Conservation (phyloP, 208 protist genomes). For the Trypanosoma boissoni region DNA sequence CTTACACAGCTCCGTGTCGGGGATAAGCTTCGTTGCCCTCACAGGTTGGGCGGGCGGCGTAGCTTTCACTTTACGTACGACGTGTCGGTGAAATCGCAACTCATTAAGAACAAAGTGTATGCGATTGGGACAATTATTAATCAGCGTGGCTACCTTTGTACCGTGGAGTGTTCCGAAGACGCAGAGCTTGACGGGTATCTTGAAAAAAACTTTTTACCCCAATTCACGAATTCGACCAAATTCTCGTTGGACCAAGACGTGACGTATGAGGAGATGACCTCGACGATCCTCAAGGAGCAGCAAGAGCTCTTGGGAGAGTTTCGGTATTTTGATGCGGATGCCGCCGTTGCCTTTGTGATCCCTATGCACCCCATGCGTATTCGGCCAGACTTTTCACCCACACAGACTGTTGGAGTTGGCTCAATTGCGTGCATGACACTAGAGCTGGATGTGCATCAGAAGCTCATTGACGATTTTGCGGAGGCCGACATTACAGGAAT, state of each 20-base stretch:
- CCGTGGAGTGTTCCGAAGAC: constrained; percentile 57
- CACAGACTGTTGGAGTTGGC: constrained; percentile 83
- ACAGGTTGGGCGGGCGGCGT: constrained; percentile 52
- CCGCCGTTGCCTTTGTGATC: constrained; percentile 69
- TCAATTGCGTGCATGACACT: constrained; percentile 90
- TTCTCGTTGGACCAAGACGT: constrained; percentile 75
- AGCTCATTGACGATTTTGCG: constrained; percentile 69
- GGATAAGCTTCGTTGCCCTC: constrained; percentile 55
- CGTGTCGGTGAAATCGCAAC: constrained; percentile 46
- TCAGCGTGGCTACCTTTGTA: constrained; percentile 74
- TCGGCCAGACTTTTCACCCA: constrained; percentile 80
- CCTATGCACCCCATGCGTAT: constrained; percentile 83
- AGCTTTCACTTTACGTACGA: constrained; percentile 74
- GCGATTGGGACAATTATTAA: constrained; percentile 67
- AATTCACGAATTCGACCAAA: constrained; percentile 42
- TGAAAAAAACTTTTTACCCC: constrained; percentile 55
- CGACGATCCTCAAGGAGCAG: constrained; percentile 55
- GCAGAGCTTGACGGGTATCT: constrained; percentile 82
- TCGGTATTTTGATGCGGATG: constrained; percentile 78
- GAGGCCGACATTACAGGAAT: constrained; percentile 78
- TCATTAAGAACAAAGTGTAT: constrained; percentile 61
- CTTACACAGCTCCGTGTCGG: constrained; percentile 54
- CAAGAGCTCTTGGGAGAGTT: constrained; percentile 79
- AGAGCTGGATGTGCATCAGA: constrained; percentile 75
- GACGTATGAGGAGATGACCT: constrained; percentile 54